These are phyloP conservation scores for Malbranchea zuffiana DNA, from an alignment of 2,329 filamentous ascomycete genomes.

Conservation along the genomic window DNA sequence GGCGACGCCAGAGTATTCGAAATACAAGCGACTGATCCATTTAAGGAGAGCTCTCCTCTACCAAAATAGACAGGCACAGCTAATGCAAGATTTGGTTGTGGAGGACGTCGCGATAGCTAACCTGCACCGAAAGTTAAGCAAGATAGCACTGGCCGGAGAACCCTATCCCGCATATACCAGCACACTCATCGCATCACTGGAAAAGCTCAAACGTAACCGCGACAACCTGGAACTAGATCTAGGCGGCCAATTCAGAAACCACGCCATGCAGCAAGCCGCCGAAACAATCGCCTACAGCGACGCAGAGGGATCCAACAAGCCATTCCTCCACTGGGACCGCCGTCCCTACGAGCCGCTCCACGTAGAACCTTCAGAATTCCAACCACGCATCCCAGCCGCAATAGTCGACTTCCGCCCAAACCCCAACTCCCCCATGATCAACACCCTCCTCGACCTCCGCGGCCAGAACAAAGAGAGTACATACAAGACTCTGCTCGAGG, in stretches of 20 bases:
- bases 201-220: background rate
- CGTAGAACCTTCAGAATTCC: constrained; percentile 52
- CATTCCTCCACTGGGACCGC: constrained; percentile 56
- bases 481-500: constrained; percentile 20
- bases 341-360: constrained; percentile 60
- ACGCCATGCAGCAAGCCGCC: constrained; percentile 2
- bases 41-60: constrained; percentile 17
- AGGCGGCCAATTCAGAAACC: background rate
- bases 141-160: constrained; percentile 4
- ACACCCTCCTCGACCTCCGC: constrained; percentile 16
- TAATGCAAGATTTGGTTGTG: constrained; percentile 12
- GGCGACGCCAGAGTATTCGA: too few species aligned
- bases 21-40: constrained; percentile 11
- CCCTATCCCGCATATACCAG: constrained; percentile 1
- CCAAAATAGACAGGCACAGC: constrained; percentile 20
- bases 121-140: constrained; percentile 11
- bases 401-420: constrained; percentile 29
- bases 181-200: background rate
- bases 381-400: constrained; percentile 40
- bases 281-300: background rate
- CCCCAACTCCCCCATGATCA: constrained; percentile 18
- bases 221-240: background rate
- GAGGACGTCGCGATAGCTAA: constrained; percentile 22
- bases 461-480: constrained; percentile 11
- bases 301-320: constrained; percentile 31